phyloP scores from a whole-genome alignment of 148 eudicot species.

The Fagopyrum tataricum region DNA sequence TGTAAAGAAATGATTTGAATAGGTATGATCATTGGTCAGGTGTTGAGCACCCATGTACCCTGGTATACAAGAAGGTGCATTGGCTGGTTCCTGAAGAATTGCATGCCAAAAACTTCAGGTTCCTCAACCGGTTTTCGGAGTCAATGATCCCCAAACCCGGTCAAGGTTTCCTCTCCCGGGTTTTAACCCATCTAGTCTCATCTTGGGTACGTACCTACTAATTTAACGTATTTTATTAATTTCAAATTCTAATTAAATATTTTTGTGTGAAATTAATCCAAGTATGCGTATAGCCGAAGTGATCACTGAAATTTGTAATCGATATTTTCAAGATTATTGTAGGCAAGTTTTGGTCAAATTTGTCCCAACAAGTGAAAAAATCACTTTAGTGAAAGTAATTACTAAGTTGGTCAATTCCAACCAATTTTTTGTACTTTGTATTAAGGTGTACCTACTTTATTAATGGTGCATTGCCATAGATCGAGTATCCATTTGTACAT shows the following conservation, averaged over 20 bases:
- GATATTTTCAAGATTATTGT: no score
- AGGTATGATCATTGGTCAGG: conserved; percentile 7
- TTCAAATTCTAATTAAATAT: neutral
- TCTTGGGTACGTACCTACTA: conserved; percentile 17
- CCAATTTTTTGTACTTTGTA: no score
- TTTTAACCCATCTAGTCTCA: conserved; percentile 19
- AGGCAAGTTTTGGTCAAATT: no score
- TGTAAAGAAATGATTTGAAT: no score
- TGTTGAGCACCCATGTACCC: conserved; percentile 17
- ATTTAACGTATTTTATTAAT: neutral
- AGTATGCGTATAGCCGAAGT: neutral
- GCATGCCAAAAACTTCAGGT: conserved; percentile 9
- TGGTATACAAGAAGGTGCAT: conserved; percentile 24
- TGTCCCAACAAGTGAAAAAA: no score
- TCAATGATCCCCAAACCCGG: conserved; percentile 25
- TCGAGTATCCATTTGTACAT: no score
- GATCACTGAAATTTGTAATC: neutral
- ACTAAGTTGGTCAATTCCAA: no score
- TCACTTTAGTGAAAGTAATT: no score
- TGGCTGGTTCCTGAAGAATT: conserved; percentile 27
- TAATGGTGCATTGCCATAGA: no score
- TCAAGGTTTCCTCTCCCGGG: conserved; percentile 16
- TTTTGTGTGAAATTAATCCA: neutral
- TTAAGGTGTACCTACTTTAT: no score
- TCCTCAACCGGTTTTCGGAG: conserved; percentile 24